These are phyloP conservation scores for Leishmania turanica DNA, from an alignment of 208 protist species.

Conservation along the genomic window DNA sequence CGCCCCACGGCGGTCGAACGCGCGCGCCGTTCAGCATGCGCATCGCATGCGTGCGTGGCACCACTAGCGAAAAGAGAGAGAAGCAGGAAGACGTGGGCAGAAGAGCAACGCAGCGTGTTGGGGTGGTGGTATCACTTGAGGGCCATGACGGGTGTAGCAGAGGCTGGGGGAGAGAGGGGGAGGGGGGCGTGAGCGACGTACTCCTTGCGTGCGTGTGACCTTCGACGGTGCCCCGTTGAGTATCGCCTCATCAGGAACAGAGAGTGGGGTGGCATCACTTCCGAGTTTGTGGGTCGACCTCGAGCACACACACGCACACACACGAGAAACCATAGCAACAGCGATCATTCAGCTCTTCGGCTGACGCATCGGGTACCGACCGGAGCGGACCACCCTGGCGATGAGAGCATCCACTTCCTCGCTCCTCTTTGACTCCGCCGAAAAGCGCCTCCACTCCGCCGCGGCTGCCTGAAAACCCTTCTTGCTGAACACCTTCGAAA, in stretches of 20 bases:
- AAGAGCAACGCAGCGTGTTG: not conserved
- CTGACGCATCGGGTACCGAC: slow-evolving; percentile 4
- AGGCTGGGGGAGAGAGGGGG: not conserved
- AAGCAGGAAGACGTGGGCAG: not conserved
- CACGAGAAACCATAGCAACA: not conserved
- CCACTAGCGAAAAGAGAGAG: not conserved
- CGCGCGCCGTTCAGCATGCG: not conserved
- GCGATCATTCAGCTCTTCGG: not conserved
- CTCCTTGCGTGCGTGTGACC: not conserved
- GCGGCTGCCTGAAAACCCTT: slow-evolving; percentile 42
- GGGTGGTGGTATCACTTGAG: not conserved
- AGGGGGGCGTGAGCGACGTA: not conserved
- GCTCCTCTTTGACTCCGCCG: slow-evolving; percentile 10
- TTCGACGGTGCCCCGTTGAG: not conserved
- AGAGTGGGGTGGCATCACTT: not conserved
- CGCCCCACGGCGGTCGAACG: not conserved
- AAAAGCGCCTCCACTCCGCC: slow-evolving; percentile 36
- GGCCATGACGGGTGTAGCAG: not conserved
- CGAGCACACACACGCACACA: not conserved
- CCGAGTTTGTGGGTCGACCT: not conserved
- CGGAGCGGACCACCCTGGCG: slow-evolving; percentile 17
- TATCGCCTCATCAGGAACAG: not conserved
- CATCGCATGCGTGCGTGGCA: not conserved
- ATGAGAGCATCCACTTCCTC: slow-evolving; percentile 26
- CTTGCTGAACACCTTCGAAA: slow-evolving; percentile 38